A percentile compares a stretch with the other conserved stretches of the same genome.
Evolutionary conservation across 192 early-diverging fungal species (phyloP).

Genomic region (Entophlyctis luteolus): DNA sequence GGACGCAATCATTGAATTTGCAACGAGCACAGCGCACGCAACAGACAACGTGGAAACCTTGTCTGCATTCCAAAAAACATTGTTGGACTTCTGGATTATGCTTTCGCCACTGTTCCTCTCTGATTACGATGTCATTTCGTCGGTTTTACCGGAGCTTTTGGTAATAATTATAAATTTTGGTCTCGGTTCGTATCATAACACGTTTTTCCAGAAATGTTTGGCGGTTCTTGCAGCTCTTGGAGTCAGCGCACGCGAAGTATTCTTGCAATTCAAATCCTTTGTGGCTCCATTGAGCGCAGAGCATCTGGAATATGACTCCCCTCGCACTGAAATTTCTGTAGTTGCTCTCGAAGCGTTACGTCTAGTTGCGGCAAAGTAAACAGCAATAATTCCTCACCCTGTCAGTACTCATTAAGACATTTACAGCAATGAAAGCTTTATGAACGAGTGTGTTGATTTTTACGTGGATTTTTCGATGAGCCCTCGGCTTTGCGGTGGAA

Average conservation of each 20-base stretch:
- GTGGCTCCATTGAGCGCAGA: constrained; percentile 2
- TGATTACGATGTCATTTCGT: constrained; percentile 8
- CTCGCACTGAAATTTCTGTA: constrained; percentile 6
- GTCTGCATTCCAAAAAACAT: neutral
- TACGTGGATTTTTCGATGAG: neutral
- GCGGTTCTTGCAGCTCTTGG: neutral
- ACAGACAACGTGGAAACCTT: neutral
- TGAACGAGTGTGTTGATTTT: neutral
- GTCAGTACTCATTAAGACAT: neutral
- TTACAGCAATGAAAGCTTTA: neutral
- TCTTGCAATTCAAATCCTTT: neutral
- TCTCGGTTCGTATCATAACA: neutral
- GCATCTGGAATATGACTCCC: constrained; percentile 17
- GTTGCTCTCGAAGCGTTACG: constrained; percentile 4
- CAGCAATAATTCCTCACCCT: neutral
- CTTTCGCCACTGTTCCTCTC: neutral
- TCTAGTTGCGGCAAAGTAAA: constrained; percentile 4
- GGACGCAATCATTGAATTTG: neutral
- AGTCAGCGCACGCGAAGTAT: neutral
- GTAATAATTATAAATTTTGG: neutral
- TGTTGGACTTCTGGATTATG: neutral
- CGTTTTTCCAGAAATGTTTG: neutral
- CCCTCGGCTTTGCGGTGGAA: neutral
- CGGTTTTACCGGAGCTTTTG: constrained; percentile 3
- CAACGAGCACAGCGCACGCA: neutral